A percentile compares a stretch with the other conserved stretches of the same genome.
phyloP scores from a whole-genome alignment of 768 basidiomycete genomes.

The Gautieria morchelliformis region DNA sequence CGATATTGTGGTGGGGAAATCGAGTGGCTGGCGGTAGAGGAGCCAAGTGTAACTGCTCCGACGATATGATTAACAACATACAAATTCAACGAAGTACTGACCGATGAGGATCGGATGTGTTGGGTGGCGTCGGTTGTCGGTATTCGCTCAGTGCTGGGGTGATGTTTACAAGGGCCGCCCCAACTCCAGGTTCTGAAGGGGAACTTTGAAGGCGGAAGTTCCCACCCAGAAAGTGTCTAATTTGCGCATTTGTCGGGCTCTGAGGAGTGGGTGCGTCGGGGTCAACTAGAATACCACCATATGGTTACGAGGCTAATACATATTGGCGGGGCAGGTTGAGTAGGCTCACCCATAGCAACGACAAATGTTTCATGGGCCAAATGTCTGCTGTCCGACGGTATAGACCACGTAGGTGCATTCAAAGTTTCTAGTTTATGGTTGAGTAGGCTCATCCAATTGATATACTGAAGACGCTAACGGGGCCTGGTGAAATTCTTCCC shows the following conservation, averaged over 20 bases:
- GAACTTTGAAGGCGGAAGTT: slow-evolving; percentile 23
- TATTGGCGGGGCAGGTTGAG: not conserved
- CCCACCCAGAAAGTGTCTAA: slow-evolving; percentile 40
- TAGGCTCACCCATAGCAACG: slow-evolving; percentile 23
- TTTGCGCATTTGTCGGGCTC: slow-evolving; percentile 30
- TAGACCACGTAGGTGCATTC: slow-evolving; percentile 6
- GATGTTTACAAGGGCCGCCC: slow-evolving; percentile 23
- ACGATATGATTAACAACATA: not conserved
- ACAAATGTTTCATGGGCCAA: slow-evolving; percentile 32
- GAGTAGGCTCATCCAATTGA: not conserved
- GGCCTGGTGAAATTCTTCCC: slow-evolving; percentile 8
- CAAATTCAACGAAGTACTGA: slow-evolving; percentile 12
- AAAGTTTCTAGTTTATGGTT: not conserved
- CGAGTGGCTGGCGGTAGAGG: slow-evolving; percentile 33
- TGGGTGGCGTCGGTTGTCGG: slow-evolving; percentile 32
- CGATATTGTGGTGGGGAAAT: slow-evolving; percentile 31
- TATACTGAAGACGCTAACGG: not conserved
- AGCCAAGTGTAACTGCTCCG: slow-evolving; percentile 37
- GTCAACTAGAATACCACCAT: slow-evolving; percentile 20
- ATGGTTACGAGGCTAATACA: not conserved
- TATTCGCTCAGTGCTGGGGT: slow-evolving; percentile 36
- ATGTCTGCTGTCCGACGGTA: not conserved
- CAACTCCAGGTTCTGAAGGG: slow-evolving; percentile 1
- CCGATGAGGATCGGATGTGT: slow-evolving; percentile 35
- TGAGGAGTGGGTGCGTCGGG: slow-evolving; percentile 47